Evolutionary conservation across 345 rosid species (phyloP), one percentile per base, ranked within the genome.

Genomic region (Salix koriyanagi): DNA sequence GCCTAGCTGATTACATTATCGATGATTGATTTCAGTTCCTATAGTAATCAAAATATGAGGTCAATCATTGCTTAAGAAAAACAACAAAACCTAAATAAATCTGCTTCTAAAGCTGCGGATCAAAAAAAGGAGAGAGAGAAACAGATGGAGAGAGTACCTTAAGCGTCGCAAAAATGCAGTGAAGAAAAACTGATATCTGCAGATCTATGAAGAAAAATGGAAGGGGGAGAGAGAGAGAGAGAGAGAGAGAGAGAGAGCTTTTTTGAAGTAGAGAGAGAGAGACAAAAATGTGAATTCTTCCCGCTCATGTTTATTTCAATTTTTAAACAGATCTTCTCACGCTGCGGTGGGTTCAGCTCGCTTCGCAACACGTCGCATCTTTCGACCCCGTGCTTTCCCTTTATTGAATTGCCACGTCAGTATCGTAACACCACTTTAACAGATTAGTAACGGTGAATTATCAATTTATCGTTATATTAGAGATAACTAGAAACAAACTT

Each of bases 281-380:
- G 46, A 67, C 6, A 1, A 7, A 18, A 28, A 12, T 30, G 28
- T 36, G 6, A 11, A 7, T 5, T 30, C 30, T 70, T 70, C 74
- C 74, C 74, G 74, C 74, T 70, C 18, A 18, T 18, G 18, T 30
- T 50, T 8, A 70, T 70, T 70, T 50, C 19, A 30, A 70, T 46
- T 46, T 36, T 46, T 14, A 46, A 46, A 46, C 52, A 46, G 18
- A 11, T 46, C 0, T 46, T 46, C 18, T 14, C 52, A 46, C 52
- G 52, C 52, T 46, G 18, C 52, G 18, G 18, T 46, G 52, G 52
- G 52, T 46, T 14, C 52, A 46, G 52, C 18, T 46, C 52, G 18
- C 52, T 12, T 46, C 52, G 5, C 18, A 12, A 14, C 5, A 41
- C 44, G 44, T 44, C 18, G 4, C 50, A 3, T 44, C 16, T 4